Evolutionary conservation across 2,329 filamentous ascomycete genomes (phyloP).

Genomic region (Coniochaeta sp.): DNA sequence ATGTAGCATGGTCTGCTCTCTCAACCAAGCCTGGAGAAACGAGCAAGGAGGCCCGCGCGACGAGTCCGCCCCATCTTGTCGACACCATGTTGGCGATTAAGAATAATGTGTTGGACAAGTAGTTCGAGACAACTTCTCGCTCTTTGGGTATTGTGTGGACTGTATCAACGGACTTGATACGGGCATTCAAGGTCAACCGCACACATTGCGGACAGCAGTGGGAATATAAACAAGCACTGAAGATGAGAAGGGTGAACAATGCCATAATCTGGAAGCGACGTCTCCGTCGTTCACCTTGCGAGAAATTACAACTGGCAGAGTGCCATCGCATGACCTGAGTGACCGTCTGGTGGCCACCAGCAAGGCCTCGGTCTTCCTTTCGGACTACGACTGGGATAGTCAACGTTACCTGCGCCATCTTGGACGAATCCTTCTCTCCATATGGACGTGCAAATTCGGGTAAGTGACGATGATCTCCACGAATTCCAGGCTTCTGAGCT

Average conservation of each 20-base stretch:
- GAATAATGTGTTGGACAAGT: background rate
- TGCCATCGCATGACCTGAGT: background rate
- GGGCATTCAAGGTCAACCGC: background rate
- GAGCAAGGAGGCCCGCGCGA: slow-evolving; percentile 13
- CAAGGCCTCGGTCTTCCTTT: background rate
- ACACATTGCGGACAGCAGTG: background rate
- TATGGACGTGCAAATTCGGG: background rate
- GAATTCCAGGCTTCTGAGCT: background rate
- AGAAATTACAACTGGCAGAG: background rate
- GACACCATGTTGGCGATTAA: slow-evolving; percentile 12
- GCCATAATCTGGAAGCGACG: background rate
- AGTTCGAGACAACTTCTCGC: background rate
- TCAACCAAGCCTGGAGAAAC: slow-evolving; percentile 5
- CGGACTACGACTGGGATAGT: background rate
- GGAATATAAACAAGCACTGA: background rate
- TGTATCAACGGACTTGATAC: background rate
- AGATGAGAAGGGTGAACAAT: background rate
- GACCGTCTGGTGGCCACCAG: background rate
- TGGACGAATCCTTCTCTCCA: background rate
- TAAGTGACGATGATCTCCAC: background rate
- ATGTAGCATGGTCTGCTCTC: slow-evolving; percentile 14
- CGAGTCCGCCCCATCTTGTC: slow-evolving; percentile 13
- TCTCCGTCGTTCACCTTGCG: background rate
- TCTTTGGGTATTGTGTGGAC: background rate
- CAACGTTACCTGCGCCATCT: slow-evolving; percentile 1